Base-by-base conservation (phyloP, 345 rosid genomes). In the Noccaea bulbosa region DNA sequence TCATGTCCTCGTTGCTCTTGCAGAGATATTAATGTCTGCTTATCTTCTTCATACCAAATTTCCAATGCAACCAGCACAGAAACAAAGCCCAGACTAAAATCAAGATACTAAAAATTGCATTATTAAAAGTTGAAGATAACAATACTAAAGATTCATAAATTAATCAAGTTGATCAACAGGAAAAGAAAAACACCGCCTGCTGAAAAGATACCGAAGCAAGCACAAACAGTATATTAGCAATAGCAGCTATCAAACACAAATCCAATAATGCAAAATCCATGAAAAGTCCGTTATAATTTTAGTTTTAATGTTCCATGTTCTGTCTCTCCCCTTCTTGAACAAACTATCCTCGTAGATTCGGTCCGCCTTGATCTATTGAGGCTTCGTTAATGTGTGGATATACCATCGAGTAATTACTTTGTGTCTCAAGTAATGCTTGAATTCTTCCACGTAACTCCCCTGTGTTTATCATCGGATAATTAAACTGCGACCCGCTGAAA, bases 391-490 rank as follows among this genome's bases (percentile, higher is more conserved):
- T 44, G n/a, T 60, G 1, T 27, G 8, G 34, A 38, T 11, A 15
- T 8, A 32, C 52, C 54, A 15, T n/a, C 15, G 47, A 50, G 47
- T 17, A 17, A 17, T 43, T 44, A 43, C 40, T 16, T 62, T 44
- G 47, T 71, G 62, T 43, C 27, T 34, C 48, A 16, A 9, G 60
- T 65, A 65, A 14, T 43, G n/a, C 61, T 61, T 62, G 53, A 41
- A 0, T 17, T 17, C 11, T 51, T 47, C 27, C 53, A 62, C 11
- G n/a, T 20, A 41, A 41, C 3, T 2, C 45, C 1, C 16, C 9
- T 33, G 45, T 33, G 46, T 41, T 40, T 17, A n/a, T 70, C 67
- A 60, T 60, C 41, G 5, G 50, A 39, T 70, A 7, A 43, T n/a
- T 5, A 39, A 15, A 15, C 10, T 8, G n/a, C 16, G 59, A 12